Evolutionary conservation across 805 yeast species (phyloP).

Genomic region (Suhomyces tanzawaensis): DNA sequence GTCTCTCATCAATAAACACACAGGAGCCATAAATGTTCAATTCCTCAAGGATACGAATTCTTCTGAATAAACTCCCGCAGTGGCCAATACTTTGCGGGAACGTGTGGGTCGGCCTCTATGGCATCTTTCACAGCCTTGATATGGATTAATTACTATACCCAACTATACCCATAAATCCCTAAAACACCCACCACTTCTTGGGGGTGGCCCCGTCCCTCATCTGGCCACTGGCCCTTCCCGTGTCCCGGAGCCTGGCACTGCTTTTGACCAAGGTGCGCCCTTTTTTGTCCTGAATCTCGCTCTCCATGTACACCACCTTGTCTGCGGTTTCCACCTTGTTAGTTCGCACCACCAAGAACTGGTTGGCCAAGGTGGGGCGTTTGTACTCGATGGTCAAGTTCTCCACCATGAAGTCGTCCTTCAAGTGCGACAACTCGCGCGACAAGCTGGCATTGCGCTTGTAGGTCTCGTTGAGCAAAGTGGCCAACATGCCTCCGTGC

Average conservation of each 20-base stretch:
- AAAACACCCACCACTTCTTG: neutral
- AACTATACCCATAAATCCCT: too few relatives aligned
- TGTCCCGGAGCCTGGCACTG: slow-evolving; percentile 44
- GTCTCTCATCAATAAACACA: too few relatives aligned
- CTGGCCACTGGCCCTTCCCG: slow-evolving; percentile 28
- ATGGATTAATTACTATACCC: too few relatives aligned
- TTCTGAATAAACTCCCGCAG: too few relatives aligned
- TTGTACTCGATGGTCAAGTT: slow-evolving; percentile 52
- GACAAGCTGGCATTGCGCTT: slow-evolving; percentile 51
- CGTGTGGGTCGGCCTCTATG: too few relatives aligned
- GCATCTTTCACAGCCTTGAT: too few relatives aligned
- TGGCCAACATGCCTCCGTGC: slow-evolving; percentile 87
- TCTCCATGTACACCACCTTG: slow-evolving; percentile 43
- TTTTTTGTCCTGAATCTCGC: slow-evolving; percentile 50
- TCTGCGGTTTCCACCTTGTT: slow-evolving; percentile 19
- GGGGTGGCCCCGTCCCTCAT: neutral
- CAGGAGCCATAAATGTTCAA: too few relatives aligned
- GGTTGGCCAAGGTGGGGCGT: slow-evolving; percentile 76
- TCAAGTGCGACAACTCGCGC: slow-evolving; percentile 27
- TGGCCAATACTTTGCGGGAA: too few relatives aligned
- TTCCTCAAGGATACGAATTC: too few relatives aligned
- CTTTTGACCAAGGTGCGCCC: slow-evolving; percentile 61
- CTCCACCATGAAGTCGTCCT: slow-evolving; percentile 43
- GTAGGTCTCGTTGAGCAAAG: slow-evolving; percentile 74
- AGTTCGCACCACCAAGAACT: slow-evolving; percentile 66